These are phyloP conservation scores for Macrolepiota dolichaula DNA, from an alignment of 768 basidiomycete species.

Conservation along the genomic window DNA sequence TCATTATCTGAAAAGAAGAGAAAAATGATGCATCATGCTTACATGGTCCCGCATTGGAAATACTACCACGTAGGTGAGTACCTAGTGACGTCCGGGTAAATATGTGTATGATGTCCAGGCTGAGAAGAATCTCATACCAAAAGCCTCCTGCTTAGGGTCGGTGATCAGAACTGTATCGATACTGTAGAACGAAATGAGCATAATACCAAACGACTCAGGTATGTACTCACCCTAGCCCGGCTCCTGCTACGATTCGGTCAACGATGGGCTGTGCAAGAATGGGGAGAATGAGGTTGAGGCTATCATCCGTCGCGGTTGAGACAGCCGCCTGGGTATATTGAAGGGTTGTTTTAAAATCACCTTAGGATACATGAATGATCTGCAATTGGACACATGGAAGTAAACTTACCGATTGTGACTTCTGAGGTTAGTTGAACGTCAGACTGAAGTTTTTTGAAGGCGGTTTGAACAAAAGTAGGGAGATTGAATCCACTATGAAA, in stretches of 20 bases:
- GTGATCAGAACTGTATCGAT: constrained; percentile 61
- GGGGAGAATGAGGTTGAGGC: constrained; percentile 62
- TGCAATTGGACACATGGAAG: background rate
- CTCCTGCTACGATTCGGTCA: constrained; percentile 61
- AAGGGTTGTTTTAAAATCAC: constrained; percentile 61
- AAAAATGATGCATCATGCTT: constrained; percentile 20
- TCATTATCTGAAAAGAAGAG: background rate
- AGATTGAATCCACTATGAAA: constrained; percentile 54
- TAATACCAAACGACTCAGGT: background rate
- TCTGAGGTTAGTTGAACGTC: constrained; percentile 56
- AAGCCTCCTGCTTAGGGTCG: constrained; percentile 52
- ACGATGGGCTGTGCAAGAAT: constrained; percentile 73
- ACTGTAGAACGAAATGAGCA: constrained; percentile 24
- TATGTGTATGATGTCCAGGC: background rate
- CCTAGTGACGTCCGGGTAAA: constrained; percentile 26
- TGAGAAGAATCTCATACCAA: constrained; percentile 37
- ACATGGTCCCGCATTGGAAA: constrained; percentile 74
- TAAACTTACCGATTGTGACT: constrained; percentile 50
- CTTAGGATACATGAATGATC: constrained; percentile 26
- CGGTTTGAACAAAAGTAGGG: constrained; percentile 57
- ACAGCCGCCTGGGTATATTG: constrained; percentile 57
- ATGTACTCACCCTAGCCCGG: constrained; percentile 40
- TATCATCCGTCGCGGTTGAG: constrained; percentile 57
- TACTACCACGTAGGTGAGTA: constrained; percentile 54
- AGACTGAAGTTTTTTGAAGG: constrained; percentile 61